These are phyloP conservation scores for Gonapodya sp. DNA, from an alignment of 192 early-diverging fungal species.

Conservation along the genomic window DNA sequence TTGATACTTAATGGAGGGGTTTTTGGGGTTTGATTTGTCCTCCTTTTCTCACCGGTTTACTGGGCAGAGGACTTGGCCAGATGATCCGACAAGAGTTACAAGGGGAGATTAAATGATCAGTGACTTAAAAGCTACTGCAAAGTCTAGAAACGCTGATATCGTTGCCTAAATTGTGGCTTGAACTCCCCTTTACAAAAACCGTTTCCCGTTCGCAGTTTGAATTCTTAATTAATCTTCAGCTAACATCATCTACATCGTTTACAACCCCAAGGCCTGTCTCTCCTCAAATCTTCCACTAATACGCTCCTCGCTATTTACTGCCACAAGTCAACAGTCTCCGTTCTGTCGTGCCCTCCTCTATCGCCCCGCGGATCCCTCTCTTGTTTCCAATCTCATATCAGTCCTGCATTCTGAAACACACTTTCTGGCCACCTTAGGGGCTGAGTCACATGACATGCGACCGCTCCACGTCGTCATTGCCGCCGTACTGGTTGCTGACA, in stretches of 20 bases:
- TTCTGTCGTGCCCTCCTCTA: not conserved
- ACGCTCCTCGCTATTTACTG: not conserved
- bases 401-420: not conserved
- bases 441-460: not conserved
- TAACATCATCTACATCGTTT: not conserved
- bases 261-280: not conserved
- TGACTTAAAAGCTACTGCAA: too few relatives aligned
- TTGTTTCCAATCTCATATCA: not conserved
- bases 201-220: too few relatives aligned
- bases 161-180: too few relatives aligned
- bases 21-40: too few relatives aligned
- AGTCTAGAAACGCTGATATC: too few relatives aligned
- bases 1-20: too few relatives aligned
- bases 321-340: not conserved
- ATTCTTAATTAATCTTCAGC: too few relatives aligned
- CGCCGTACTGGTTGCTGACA: not conserved
- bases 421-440: not conserved
- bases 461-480: not conserved
- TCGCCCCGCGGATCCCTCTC: not conserved
- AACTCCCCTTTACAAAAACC: too few relatives aligned
- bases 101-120: too few relatives aligned
- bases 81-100: too few relatives aligned
- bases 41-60: too few relatives aligned
- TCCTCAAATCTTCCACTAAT: not conserved
- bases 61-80: too few relatives aligned